Base-by-base conservation (phyloP, 2,329 filamentous ascomycete genomes). In the Pseudocercospora fijiensis region DNA sequence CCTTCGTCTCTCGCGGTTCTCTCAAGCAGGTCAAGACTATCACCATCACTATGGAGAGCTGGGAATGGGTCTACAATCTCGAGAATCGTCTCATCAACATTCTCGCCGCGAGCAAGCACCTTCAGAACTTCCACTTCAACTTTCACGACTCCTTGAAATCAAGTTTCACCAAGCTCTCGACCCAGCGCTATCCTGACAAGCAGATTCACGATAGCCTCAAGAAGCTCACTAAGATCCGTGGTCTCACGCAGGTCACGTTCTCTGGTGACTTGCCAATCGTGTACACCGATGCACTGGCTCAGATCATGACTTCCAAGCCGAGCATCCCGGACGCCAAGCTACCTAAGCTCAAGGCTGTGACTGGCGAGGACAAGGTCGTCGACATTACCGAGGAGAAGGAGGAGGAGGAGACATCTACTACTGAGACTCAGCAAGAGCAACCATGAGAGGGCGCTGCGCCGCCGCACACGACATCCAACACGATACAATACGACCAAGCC, bases 31-130 rank as follows among this genome's bases (percentile, higher is more conserved):
- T 72, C 45, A 59, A 63, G 9, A 63, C 67, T 27, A 63, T 75
- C 58, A 58, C 63, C 20, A 60, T 75, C 52, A 55, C 65, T 30
- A 60, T 75, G 56, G 61, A 71, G 43, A 62, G 65, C 66, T 73
- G 72, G 68, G 65, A 69, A 49, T 74, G 72, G 70, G 58, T 72
- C 18, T 69, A 69, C 65, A 63, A 60, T 47, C 41, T 74, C 58
- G 60, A 67, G 33, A 9, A 30, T n/a, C 52, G 30, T 27, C 56
- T 72, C 55, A 45, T 69, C 52, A 37, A 27, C 22, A 27, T 49
- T 33, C 63, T 72, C 33, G 60, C 65, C 10, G 16, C 62, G 7
- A 52, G 53, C 61, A 37, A 61, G 24, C 58, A 60, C 13, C 65
- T 72, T n/a, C 33, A 61, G 56, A 63, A 60, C 22, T 51, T 75